Conservation (phyloP, 306 rosid genomes). For the Canavalia gladiata region DNA sequence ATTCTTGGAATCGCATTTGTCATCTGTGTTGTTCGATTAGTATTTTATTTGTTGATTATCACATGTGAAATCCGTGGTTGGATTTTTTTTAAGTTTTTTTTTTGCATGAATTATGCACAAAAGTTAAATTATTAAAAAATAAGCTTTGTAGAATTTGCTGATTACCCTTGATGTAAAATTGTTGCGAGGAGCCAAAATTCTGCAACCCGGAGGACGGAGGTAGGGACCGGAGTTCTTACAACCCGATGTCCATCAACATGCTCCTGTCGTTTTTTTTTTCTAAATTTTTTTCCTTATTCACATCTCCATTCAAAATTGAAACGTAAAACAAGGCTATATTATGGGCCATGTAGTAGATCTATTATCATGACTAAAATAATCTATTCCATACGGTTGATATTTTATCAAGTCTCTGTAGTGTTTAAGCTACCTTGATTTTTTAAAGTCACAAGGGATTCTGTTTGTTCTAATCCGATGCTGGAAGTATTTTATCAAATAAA, state of each 20-base stretch:
- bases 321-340: not conserved
- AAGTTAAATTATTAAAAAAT: constrained; percentile 25
- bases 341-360: not conserved
- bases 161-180: not conserved
- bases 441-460: not conserved
- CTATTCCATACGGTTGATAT: not conserved
- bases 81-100: not conserved
- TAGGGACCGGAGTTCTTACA: not conserved
- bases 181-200: not conserved
- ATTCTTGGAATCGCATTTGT: constrained; percentile 34
- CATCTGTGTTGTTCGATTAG: constrained; percentile 9
- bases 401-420: not conserved
- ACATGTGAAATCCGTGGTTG: constrained; percentile 18
- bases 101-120: not conserved
- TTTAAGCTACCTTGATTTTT: not conserved
- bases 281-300: not conserved
- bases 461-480: not conserved
- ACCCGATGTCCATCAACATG: not conserved
- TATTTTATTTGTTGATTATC: constrained; percentile 28
- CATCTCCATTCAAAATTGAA: not conserved
- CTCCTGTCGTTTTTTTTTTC: not conserved
- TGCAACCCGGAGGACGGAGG: not conserved
- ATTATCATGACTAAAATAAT: not conserved
- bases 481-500: not conserved
- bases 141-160: not conserved